phyloP scores from a whole-genome alignment of 148 eudicot species.

The Talinum fruticosum region DNA sequence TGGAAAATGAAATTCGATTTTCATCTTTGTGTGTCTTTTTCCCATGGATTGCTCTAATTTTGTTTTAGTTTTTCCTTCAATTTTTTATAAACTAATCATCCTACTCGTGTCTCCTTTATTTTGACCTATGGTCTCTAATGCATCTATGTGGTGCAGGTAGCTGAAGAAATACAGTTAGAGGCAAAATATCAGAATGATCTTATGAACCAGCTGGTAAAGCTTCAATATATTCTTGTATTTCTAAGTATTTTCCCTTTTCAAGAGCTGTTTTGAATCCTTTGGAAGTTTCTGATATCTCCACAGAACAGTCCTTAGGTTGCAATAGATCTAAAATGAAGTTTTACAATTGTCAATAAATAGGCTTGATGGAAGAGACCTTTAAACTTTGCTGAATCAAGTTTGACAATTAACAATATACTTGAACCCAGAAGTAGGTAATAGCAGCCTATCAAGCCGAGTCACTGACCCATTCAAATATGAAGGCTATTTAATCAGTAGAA shows the following conservation, averaged over 20 bases:
- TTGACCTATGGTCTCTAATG: conserved; percentile 10
- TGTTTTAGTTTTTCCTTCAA: too few relatives aligned
- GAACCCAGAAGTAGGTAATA: neutral
- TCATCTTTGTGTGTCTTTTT: too few relatives aligned
- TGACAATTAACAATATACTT: neutral
- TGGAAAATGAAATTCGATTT: too few relatives aligned
- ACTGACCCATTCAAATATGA: neutral
- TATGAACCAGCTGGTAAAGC: conserved; percentile 70
- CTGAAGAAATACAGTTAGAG: conserved; percentile 67
- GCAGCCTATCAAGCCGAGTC: neutral
- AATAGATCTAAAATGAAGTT: neutral
- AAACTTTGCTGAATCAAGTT: neutral
- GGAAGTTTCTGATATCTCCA: too few relatives aligned
- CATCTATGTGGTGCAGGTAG: conserved; percentile 49
- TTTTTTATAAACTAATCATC: too few relatives aligned
- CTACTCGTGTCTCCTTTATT: neutral
- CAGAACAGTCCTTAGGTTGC: neutral
- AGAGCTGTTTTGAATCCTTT: too few relatives aligned
- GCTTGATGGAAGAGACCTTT: neutral
- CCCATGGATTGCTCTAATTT: too few relatives aligned
- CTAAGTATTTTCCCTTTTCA: neutral
- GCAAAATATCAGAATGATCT: conserved; percentile 75
- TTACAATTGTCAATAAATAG: neutral
- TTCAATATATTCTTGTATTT: neutral
- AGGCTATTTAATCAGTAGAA: neutral